A percentile compares a stretch with the other conserved stretches of the same genome.
Conservation (phyloP, 2,329 filamentous ascomycete species). For the Lecanicillium sp. region DNA sequence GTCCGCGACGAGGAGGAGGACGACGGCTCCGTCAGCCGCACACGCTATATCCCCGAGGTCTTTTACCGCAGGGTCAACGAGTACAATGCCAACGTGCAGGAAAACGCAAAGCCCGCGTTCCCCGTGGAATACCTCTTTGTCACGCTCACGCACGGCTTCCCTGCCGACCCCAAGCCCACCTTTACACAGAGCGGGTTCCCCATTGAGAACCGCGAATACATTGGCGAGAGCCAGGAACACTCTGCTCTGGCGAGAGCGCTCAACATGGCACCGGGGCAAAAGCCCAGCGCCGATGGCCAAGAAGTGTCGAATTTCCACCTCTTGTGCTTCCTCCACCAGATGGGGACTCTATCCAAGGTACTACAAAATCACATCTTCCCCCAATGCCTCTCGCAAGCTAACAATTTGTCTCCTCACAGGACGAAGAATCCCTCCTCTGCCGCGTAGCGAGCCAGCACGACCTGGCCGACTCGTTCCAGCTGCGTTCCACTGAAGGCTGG, state of each 20-base stretch:
- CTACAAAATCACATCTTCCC: slow-evolving; percentile 22
- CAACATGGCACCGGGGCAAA: slow-evolving; percentile 51
- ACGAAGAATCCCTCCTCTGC: slow-evolving; percentile 81
- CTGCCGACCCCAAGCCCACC: slow-evolving; percentile 65
- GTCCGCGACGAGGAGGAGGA: slow-evolving; percentile 89
- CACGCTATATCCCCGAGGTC: slow-evolving; percentile 91
- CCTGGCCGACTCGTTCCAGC: slow-evolving; percentile 69
- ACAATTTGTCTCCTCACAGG: slow-evolving; percentile 52
- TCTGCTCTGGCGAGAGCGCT: slow-evolving; percentile 61
- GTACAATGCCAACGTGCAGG: slow-evolving; percentile 90
- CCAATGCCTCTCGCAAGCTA: slow-evolving; percentile 2
- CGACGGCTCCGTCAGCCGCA: slow-evolving; percentile 57
- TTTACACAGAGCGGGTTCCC: slow-evolving; percentile 74
- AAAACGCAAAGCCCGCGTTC: slow-evolving; percentile 94
- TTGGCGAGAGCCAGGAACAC: slow-evolving; percentile 80
- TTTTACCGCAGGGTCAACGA: slow-evolving; percentile 96
- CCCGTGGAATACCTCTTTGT: slow-evolving; percentile 95
- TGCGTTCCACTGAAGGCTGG: slow-evolving; percentile 86
- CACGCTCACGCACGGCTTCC: slow-evolving; percentile 94
- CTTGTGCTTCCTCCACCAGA: slow-evolving; percentile 74
- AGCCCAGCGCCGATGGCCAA: slow-evolving; percentile 52
- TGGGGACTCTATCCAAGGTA: slow-evolving; percentile 82
- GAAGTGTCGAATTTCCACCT: slow-evolving; percentile 90
- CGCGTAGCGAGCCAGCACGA: slow-evolving; percentile 77
- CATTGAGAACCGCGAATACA: slow-evolving; percentile 81